Conservation (phyloP, 495 filamentous ascomycete genomes). For the Sordaria brevicollis region DNA sequence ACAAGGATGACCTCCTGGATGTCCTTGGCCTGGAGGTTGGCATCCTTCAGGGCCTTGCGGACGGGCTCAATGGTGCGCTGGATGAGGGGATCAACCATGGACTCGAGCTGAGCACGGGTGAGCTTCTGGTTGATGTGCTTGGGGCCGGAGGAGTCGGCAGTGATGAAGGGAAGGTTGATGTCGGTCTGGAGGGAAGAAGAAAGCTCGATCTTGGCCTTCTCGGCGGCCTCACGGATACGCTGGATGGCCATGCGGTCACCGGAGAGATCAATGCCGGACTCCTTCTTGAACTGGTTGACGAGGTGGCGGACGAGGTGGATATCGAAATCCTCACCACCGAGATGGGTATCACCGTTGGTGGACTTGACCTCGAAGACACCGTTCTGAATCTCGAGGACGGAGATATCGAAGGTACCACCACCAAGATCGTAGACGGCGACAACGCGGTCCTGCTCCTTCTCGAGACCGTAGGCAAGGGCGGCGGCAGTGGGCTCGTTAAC, state of each 20-base stretch:
- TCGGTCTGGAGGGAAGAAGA: slow-evolving; percentile 95
- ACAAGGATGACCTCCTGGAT: slow-evolving; percentile 99
- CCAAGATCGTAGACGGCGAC: slow-evolving; percentile 97
- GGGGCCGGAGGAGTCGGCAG: slow-evolving; percentile 84
- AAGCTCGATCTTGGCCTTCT: slow-evolving; percentile 99
- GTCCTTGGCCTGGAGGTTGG: slow-evolving; percentile 83
- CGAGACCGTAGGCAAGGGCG: slow-evolving; percentile 87
- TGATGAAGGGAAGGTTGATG: slow-evolving; percentile 98
- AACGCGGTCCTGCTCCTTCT: slow-evolving; percentile 83
- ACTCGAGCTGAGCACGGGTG: slow-evolving; percentile 85
- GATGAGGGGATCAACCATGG: slow-evolving; percentile 86
- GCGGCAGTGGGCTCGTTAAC: slow-evolving; percentile 96
- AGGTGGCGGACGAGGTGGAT: slow-evolving; percentile 92
- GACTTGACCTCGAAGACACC: slow-evolving; percentile 98
- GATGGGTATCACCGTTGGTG: slow-evolving; percentile 95
- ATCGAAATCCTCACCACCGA: slow-evolving; percentile 98
- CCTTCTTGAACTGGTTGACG: slow-evolving; percentile 92
- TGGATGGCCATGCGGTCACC: slow-evolving; percentile 97
- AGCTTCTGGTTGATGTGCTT: slow-evolving; percentile 98
- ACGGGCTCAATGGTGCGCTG: slow-evolving; percentile 80
- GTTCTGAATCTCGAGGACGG: slow-evolving; percentile 92
- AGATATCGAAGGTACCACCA: slow-evolving; percentile 98
- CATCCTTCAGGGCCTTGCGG: slow-evolving; percentile 96
- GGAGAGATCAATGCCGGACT: slow-evolving; percentile 83
- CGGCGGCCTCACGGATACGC: slow-evolving; percentile 96